Base-by-base conservation (phyloP, 768 basidiomycete species). In the Amanita fuliginea region DNA sequence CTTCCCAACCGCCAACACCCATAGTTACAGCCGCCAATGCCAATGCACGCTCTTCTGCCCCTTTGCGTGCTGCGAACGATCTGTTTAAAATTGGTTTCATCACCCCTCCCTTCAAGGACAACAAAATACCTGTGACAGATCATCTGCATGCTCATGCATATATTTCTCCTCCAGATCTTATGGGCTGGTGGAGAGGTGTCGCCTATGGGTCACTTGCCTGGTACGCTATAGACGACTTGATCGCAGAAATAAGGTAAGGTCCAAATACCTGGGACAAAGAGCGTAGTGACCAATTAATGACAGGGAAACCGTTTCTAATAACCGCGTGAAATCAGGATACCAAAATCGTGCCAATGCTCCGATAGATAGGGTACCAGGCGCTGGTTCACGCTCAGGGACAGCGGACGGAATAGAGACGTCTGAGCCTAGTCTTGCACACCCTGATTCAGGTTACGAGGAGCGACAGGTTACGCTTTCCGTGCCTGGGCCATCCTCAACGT, bases 241-340 rank as follows among this genome's bases (percentile, higher is more conserved):
- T 88, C 57, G 86, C 86, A 16, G 85, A 88, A 62, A 88, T 88
- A 56, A 71, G 86, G 86, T 87, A 55, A 42, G 39, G 30, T 8
- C 44, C 24, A 43, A 42, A 42, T 28, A 41, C 14, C 22, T 32
- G 19, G 53, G 24, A 40, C 46, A 19, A 28, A 39, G 41, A 33
- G n/a, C n/a, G 16, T 21, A 32, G 42, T 46, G 30, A 43, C 35
- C 30, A 49, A 34, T 42, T n/a, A 43, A 46, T 53, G 45, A 54
- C n/a, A 90, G 88, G 42, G 87, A 91, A 64, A 76, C 79, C 16
- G 79, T 81, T 2, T 81, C 85, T 11, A 92, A 90, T 60, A 90
- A 92, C 64, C 80, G 87, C 36, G 67, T 92, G 60, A 88, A 87
- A 60, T 87, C 86, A 6, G 86, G 85, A 18, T 77, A 85, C 55